phyloP scores from a whole-genome alignment of 2,329 filamentous ascomycete species.

The Aspergillus floridensis region DNA sequence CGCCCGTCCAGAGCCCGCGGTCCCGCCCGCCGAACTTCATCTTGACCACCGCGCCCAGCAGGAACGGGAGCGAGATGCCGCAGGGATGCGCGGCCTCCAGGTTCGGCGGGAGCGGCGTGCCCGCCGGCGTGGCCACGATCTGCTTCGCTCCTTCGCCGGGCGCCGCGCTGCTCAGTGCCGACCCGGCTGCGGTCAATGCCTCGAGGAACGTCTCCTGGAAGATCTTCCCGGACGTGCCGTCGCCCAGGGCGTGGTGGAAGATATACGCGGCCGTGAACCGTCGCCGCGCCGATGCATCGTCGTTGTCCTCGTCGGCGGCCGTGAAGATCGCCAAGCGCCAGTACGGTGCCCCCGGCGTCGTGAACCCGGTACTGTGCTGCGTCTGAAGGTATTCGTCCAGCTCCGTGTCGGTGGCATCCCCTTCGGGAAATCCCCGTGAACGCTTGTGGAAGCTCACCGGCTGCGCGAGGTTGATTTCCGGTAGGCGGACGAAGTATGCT shows the following conservation, averaged over 20 bases:
- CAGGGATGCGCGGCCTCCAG: slow-evolving; percentile 44
- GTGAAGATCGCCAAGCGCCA: slow-evolving; percentile 47
- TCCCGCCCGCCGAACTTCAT: slow-evolving; percentile 30
- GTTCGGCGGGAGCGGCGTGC: slow-evolving; percentile 36
- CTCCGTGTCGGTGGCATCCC: slow-evolving; percentile 36
- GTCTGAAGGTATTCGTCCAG: slow-evolving; percentile 41
- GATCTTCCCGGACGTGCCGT: slow-evolving; percentile 46
- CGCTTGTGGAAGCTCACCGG: slow-evolving; percentile 38
- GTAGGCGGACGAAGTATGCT: slow-evolving; percentile 46
- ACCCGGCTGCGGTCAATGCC: slow-evolving; percentile 29
- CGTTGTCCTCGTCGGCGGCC: slow-evolving; percentile 16
- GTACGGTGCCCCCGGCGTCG: slow-evolving; percentile 34
- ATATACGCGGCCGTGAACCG: slow-evolving; percentile 47
- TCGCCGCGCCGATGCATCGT: not conserved
- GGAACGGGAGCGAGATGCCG: slow-evolving; percentile 35
- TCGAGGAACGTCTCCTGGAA: slow-evolving; percentile 46
- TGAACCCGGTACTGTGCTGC: slow-evolving; percentile 44
- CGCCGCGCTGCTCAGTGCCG: not conserved
- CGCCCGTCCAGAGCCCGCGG: slow-evolving; percentile 38
- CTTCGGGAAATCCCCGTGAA: slow-evolving; percentile 8
- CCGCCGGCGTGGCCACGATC: slow-evolving; percentile 22
- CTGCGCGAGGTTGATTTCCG: slow-evolving; percentile 41
- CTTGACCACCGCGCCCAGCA: slow-evolving; percentile 34
- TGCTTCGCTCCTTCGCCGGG: slow-evolving; percentile 15
- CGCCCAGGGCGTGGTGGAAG: slow-evolving; percentile 50